Evolutionary conservation across 306 rosid species (phyloP).

Genomic region (Medicago truncatula): DNA sequence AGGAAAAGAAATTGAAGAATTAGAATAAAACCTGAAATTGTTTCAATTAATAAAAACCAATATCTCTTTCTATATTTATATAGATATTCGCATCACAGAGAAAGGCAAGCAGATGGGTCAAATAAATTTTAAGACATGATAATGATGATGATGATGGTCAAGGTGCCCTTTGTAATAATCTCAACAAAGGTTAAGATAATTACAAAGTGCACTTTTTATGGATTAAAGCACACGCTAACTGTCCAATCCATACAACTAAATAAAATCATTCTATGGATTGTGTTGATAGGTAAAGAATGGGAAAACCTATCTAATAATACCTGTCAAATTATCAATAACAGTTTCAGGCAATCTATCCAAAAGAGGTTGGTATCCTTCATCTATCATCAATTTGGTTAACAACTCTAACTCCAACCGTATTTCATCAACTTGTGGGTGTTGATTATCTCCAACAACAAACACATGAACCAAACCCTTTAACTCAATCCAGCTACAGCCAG

Average conservation of each 20-base stretch:
- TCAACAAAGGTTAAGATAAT: too few species aligned
- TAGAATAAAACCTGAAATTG: background rate
- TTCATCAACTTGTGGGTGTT: slow-evolving; percentile 75
- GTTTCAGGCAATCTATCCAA: slow-evolving; percentile 36
- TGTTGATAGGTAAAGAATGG: slow-evolving; percentile 15
- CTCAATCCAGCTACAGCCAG: slow-evolving; percentile 96
- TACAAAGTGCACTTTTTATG: background rate
- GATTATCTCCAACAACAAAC: slow-evolving; percentile 82
- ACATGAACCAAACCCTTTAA: slow-evolving; percentile 77
- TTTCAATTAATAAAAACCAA: slow-evolving; percentile 18
- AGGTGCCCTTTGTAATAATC: background rate
- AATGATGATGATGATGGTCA: slow-evolving; percentile 25
- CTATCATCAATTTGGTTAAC: slow-evolving; percentile 69
- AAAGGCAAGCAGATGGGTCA: slow-evolving; percentile 5
- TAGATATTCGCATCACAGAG: background rate
- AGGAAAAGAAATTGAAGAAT: background rate
- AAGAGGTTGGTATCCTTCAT: slow-evolving; percentile 65
- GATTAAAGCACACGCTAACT: slow-evolving; percentile 17
- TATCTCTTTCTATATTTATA: background rate
- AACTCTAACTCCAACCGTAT: slow-evolving; percentile 53
- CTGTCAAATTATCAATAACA: slow-evolving; percentile 33
- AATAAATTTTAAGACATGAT: slow-evolving; percentile 19
- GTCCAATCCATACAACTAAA: slow-evolving; percentile 24
- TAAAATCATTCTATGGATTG: background rate
- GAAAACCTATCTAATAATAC: slow-evolving; percentile 38